Evolutionary conservation across 306 rosid genomes (phyloP), one percentile per base, ranked within the genome.

Genomic region (Cicer pinnatifidum): DNA sequence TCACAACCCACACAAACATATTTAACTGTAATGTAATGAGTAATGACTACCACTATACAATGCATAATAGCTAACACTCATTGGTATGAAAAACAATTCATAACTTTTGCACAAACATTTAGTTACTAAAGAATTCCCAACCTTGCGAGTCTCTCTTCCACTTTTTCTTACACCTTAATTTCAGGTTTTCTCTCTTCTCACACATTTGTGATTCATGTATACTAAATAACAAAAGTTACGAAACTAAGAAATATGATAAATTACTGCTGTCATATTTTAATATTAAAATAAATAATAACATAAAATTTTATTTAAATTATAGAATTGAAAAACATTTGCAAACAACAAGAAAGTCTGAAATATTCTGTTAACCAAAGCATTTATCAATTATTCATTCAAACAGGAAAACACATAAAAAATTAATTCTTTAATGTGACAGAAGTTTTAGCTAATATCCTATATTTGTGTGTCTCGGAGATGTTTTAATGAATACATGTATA

Each of bases 221-320:
- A 60, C 44, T 60, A 60, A 60, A 60, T 12, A 12, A 44, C 7
- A 60, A 59, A 35, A 1, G 0, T 35, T 33, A 11, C 7, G 7
- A 7, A 60, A 35, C 43, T 60, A 60, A 60, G 67, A 60, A 35
- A 37, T 60, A 9, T 38, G 23, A 62, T 23, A 40, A 2, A n/a
- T 12, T 51, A 11, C 38, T 39, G 43, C 33, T 50, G 54, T 51
- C 17, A 50, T 63, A 37, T 50, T 63, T 19, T 39, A 64, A 57
- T 39, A 64, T 50, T 20, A 39, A 62, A 48, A 75, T 75, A 62
- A 38, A 75, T 75, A 63, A 15, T 71, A 38, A 8, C 52, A 74
- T 17, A 47, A 37, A 40, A 50, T n/a, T 52, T 15, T 23, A 38
- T 39, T 7, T 6, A 51, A 38, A 63, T 50, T 47, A 38, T 38